Conservation (phyloP, 352 stramenopile species). For the Phytophthora colocasiae region DNA sequence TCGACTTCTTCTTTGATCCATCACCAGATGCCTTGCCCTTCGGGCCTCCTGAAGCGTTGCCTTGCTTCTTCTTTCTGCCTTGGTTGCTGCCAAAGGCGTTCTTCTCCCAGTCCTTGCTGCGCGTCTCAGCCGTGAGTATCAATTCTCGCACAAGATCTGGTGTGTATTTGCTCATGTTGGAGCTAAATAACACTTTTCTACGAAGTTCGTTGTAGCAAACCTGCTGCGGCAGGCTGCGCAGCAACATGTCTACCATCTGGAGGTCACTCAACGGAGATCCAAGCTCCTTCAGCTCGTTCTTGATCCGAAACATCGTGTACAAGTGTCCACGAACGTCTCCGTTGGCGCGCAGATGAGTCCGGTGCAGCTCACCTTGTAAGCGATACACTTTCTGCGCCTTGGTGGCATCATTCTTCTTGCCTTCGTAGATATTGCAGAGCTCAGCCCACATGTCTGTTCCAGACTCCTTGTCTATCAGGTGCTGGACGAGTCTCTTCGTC, state of each 20-base stretch:
- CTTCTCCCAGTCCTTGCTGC: constrained; percentile 3
- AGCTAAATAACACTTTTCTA: constrained; percentile 11
- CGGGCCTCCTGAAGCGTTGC: not conserved
- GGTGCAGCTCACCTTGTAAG: constrained; percentile 2
- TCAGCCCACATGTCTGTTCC: constrained; percentile 2
- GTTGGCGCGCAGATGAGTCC: constrained; percentile 2
- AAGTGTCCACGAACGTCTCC: not conserved
- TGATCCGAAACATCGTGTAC: constrained; percentile 7
- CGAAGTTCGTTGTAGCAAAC: constrained; percentile 9
- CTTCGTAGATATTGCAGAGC: constrained; percentile 5
- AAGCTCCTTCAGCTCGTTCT: constrained; percentile 3
- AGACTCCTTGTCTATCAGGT: constrained; percentile 7
- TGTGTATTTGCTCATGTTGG: constrained; percentile 9
- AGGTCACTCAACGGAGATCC: constrained; percentile 1
- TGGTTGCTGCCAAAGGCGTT: constrained; percentile 1
- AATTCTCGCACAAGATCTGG: not conserved
- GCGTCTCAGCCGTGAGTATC: not conserved
- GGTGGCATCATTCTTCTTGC: constrained; percentile 4
- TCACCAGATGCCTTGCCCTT: not conserved
- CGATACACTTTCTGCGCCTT: constrained; percentile 14
- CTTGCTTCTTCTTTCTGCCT: constrained; percentile 5
- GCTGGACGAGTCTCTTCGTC: constrained; percentile 14
- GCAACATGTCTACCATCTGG: not conserved
- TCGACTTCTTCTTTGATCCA: not conserved
- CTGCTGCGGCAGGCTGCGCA: not conserved